Percentiles rank a stretch among this genome's conserved stretches.
Evolutionary conservation across 352 stramenopile genomes (phyloP).

Genomic region (Globisporangium polare): DNA sequence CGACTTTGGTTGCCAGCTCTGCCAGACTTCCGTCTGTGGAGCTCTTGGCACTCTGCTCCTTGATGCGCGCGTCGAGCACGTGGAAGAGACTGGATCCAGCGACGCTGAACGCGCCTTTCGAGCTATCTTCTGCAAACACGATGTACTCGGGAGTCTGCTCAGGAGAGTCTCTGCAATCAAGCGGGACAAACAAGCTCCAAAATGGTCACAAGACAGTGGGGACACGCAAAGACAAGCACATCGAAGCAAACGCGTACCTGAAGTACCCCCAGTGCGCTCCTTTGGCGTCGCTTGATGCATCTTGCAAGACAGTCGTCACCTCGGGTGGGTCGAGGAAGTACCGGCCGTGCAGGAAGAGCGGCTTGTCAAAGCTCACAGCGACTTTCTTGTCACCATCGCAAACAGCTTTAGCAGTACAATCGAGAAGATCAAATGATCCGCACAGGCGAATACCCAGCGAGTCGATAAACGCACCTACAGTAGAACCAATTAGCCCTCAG

Average conservation of each 20-base stretch:
- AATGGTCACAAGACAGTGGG: neutral
- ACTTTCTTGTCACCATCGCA: slow-evolving; percentile 5
- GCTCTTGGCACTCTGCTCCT: neutral
- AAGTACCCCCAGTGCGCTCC: slow-evolving; percentile 55
- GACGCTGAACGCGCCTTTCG: slow-evolving; percentile 32
- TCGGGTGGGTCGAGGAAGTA: slow-evolving; percentile 54
- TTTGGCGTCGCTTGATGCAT: slow-evolving; percentile 7
- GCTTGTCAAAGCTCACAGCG: slow-evolving; percentile 26
- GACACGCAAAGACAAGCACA: neutral
- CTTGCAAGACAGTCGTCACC: slow-evolving; percentile 31
- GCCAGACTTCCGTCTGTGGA: neutral
- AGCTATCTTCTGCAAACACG: slow-evolving; percentile 27
- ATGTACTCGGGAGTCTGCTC: slow-evolving; percentile 37
- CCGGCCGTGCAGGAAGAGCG: slow-evolving; percentile 47
- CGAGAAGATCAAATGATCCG: slow-evolving; percentile 50
- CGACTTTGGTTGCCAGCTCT: neutral
- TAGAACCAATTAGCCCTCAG: neutral
- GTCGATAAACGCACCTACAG: slow-evolving; percentile 45
- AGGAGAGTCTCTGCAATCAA: slow-evolving; percentile 33
- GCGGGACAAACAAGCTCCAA: neutral
- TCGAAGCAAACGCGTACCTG: slow-evolving; percentile 19
- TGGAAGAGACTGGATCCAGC: slow-evolving; percentile 36
- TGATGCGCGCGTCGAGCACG: slow-evolving; percentile 23
- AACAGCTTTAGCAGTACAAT: neutral
- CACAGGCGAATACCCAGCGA: slow-evolving; percentile 35